Evolutionary conservation across 1,139 yeast genomes (phyloP).

Genomic region (Pneumocystis murina): DNA sequence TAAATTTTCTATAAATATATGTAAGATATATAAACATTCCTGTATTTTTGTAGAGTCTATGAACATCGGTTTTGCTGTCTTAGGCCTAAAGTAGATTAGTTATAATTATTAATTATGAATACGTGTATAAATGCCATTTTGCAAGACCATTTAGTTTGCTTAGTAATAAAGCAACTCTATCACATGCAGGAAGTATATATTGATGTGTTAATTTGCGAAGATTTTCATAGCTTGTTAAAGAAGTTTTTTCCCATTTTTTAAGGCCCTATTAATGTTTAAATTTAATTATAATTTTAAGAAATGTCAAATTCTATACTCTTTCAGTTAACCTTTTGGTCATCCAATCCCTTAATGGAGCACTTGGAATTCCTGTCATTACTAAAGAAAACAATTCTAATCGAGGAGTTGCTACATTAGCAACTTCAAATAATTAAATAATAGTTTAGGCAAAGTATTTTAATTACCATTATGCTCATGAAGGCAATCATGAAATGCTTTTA

Average conservation of each 20-base stretch:
- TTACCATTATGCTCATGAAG: neutral
- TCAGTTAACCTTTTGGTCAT: constrained; percentile 43
- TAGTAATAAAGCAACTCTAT: constrained; percentile 37
- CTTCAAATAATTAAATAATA: neutral
- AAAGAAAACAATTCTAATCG: constrained; percentile 10
- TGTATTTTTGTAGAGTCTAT: neutral
- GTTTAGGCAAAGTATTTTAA: neutral
- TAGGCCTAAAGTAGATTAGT: neutral
- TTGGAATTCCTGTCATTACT: constrained; percentile 16
- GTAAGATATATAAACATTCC: neutral
- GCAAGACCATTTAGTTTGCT: constrained; percentile 1
- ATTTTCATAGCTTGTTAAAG: constrained; percentile 35
- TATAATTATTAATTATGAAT: neutral
- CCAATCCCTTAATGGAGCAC: constrained; percentile 32
- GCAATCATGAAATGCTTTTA: neutral
- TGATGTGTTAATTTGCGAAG: constrained; percentile 33
- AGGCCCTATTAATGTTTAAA: constrained; percentile 30
- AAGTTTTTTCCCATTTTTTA: constrained; percentile 39
- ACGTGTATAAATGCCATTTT: neutral
- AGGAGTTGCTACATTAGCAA: neutral
- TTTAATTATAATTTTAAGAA: neutral
- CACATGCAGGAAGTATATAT: constrained; percentile 41
- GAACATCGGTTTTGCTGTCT: neutral
- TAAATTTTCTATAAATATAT: constrained; percentile 1
- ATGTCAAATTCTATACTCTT: constrained; percentile 11